Percentiles rank a stretch among this genome's conserved stretches.
These are phyloP conservation scores for Manihot esculenta DNA, from an alignment of 441 rosid genomes.

Conservation along the genomic window DNA sequence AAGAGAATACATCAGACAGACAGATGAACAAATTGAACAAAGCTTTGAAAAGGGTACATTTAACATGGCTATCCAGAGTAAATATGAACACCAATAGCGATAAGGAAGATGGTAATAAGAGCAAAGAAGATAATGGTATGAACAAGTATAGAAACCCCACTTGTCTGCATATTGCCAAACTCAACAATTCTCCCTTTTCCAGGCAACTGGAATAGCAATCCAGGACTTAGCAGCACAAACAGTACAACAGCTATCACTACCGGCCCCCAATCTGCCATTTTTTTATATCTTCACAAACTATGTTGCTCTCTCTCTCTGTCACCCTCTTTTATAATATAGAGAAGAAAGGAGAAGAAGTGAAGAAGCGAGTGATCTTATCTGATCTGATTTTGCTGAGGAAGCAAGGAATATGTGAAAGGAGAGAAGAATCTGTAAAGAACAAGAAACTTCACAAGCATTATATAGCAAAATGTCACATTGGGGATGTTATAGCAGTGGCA, in stretches of 20 bases:
- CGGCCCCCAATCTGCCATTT: constrained; percentile 80
- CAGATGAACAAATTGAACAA: neutral
- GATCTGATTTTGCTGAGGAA: neutral
- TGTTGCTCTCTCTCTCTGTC: neutral
- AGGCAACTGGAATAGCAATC: constrained; percentile 73
- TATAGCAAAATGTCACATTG: neutral
- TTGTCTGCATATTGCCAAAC: constrained; percentile 79
- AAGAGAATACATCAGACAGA: no score
- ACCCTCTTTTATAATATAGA: no score
- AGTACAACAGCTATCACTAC: constrained; percentile 57
- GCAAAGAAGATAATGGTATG: constrained; percentile 71
- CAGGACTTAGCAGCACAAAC: constrained; percentile 83
- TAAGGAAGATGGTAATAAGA: constrained; percentile 61
- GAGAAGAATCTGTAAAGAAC: constrained; percentile 16
- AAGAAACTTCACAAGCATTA: constrained; percentile 9
- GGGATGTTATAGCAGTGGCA: constrained; percentile 5
- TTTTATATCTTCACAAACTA: neutral
- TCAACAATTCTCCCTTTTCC: constrained; percentile 60
- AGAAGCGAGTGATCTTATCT: neutral
- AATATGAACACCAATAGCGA: constrained; percentile 74
- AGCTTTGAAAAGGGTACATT: neutral
- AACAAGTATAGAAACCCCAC: constrained; percentile 68
- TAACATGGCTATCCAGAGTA: constrained; percentile 30
- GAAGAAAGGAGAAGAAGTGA: neutral
- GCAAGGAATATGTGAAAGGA: constrained; percentile 10